Conservation (phyloP, 129 eudicot species). For the Daucus carota region DNA sequence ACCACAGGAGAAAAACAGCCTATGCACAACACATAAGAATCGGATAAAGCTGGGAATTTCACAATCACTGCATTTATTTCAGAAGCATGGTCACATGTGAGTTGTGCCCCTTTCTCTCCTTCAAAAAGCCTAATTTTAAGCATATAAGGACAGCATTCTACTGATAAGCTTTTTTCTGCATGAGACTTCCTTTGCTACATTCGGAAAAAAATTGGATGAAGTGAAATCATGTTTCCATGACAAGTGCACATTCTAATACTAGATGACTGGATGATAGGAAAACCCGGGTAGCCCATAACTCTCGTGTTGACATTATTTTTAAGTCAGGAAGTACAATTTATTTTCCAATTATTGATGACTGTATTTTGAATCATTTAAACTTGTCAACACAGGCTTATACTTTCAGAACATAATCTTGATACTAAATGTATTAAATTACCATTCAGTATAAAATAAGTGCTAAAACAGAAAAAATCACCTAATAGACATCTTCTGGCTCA, state of each 20-base stretch:
- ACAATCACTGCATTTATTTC: background rate
- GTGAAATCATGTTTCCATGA: background rate
- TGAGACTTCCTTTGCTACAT: background rate
- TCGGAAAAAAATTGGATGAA: background rate
- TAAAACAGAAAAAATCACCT: slow-evolving; percentile 32
- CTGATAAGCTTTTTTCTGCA: background rate
- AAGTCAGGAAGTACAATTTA: background rate
- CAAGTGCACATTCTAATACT: background rate
- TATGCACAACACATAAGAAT: background rate
- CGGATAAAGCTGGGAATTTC: background rate
- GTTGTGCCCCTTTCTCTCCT: background rate
- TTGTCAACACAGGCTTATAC: background rate
- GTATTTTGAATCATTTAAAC: background rate
- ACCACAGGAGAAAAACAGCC: background rate
- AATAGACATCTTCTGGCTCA: slow-evolving; percentile 49
- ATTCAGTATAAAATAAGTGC: background rate
- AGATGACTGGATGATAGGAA: background rate
- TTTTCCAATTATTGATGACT: background rate
- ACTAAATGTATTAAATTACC: background rate
- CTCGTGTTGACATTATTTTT: background rate
- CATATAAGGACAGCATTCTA: background rate
- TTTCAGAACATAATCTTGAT: background rate
- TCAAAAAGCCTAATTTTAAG: background rate
- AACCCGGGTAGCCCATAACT: background rate
- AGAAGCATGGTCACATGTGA: background rate